A percentile compares a stretch with the other conserved stretches of the same genome.
Evolutionary conservation across 2,329 filamentous ascomycete species (phyloP).

Genomic region (Colletotrichum higginsianum): DNA sequence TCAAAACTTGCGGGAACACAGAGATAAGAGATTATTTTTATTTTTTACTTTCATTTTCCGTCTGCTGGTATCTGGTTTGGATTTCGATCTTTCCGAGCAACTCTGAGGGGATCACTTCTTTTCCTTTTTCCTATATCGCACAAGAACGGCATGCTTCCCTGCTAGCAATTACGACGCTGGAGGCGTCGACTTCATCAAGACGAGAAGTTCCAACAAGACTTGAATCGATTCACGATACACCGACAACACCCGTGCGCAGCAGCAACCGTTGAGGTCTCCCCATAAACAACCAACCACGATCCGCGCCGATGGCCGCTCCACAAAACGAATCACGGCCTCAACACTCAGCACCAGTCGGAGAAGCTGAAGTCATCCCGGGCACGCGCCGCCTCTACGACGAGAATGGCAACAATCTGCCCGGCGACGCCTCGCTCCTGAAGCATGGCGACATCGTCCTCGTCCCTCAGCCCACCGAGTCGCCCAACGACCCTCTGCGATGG

Average conservation of each 20-base stretch:
- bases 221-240: background rate
- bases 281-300: background rate
- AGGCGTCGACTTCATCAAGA: slow-evolving; percentile 38
- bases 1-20: background rate
- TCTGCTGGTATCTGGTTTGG: background rate
- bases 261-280: background rate
- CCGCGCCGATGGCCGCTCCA: slow-evolving; percentile 34
- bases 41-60: background rate
- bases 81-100: background rate
- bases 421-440: slow-evolving; percentile 41
- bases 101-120: background rate
- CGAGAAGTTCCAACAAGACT: slow-evolving; percentile 21
- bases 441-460: slow-evolving; percentile 64
- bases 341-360: slow-evolving; percentile 3
- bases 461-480: slow-evolving; percentile 67
- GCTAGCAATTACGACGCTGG: slow-evolving; percentile 38
- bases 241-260: background rate
- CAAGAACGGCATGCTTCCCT: slow-evolving; percentile 32
- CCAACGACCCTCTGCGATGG: slow-evolving; percentile 69
- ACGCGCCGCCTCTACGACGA: slow-evolving; percentile 39
- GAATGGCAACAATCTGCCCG: slow-evolving; percentile 19
- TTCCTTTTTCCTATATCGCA: background rate
- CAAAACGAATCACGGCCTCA: background rate
- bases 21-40: slow-evolving; percentile 9
- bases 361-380: slow-evolving; percentile 35